Evolutionary conservation across 2,329 filamentous ascomycete species (phyloP), one percentile per base, ranked within the genome.

Genomic region (Penicillium aurantiogriseum): DNA sequence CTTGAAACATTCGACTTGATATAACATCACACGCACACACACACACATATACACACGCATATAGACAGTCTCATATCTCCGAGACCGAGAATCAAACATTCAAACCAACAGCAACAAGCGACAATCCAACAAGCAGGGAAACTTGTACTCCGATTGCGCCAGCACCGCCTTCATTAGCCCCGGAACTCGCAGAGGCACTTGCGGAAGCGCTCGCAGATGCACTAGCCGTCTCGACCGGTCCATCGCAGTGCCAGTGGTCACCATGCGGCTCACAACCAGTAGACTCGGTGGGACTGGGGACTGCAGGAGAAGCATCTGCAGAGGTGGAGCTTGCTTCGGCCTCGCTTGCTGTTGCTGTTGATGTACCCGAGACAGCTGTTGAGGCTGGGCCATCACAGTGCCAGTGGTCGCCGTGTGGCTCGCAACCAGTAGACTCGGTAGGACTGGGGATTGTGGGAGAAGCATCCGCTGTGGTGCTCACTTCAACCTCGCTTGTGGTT

Each of bases 201-300:
- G 39, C n/a, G 3, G 39, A 40, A 6, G 39, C 13, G 23, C 39
- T 23, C 1, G 42, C 6, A 33, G 21, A 31, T 4, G 39, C 17
- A 17, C 45, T 36, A 10, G 29, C 25, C 11, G 56, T 56, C 40
- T 58, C 56, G 4, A 21, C 46, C 10, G 62, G 63, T 7, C 62
- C 63, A 35, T 67, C 65, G 13, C 65, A 67, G 50, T 67, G 61
- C 64, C 64, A 66, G 29, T 66, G 65, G n/a, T 67, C 64, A 10
- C 56, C 58, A 31, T 67, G 62, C 0, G 63, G 61, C 39, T 63
- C 55, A 25, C 64, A 67, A 1, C 63, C 63, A 5, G 47, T 35
- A 44, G 62, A 66, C 46, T 64, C 65, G 3, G 61, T 68, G n/a
- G 66, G 66, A 23, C 64, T 67, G 3, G 66, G 65, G 6, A 44